These are phyloP conservation scores for Mentha longifolia DNA, from an alignment of 257 asterid genomes.

Conservation along the genomic window DNA sequence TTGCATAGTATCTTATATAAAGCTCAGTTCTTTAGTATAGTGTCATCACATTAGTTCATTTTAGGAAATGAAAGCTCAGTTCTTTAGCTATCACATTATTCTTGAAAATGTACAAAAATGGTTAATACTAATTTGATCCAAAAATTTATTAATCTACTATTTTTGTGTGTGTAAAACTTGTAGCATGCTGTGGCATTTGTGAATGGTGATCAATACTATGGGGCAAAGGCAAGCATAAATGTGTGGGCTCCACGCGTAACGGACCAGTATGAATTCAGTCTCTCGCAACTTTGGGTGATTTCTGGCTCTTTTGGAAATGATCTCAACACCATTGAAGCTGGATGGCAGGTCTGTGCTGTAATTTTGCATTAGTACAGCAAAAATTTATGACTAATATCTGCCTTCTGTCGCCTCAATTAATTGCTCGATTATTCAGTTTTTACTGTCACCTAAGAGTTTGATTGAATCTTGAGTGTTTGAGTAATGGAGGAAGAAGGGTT, in stretches of 20 bases:
- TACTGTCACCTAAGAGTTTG: background rate
- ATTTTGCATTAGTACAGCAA: background rate
- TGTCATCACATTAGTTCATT: background rate
- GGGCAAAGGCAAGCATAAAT: slow-evolving; percentile 91
- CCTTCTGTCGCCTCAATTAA: slow-evolving; percentile 17
- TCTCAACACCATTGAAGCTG: slow-evolving; percentile 98
- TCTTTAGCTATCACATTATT: background rate
- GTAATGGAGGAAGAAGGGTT: background rate
- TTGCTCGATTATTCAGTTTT: background rate
- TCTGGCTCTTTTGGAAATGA: slow-evolving; percentile 92
- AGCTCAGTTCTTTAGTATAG: background rate
- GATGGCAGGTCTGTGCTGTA: slow-evolving; percentile 78
- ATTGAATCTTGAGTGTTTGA: background rate
- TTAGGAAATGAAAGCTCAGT: background rate
- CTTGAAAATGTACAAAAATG: slow-evolving; percentile 6
- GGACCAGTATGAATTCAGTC: slow-evolving; percentile 84
- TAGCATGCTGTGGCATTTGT: slow-evolving; percentile 97
- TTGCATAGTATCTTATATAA: background rate
- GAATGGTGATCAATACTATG: slow-evolving; percentile 81
- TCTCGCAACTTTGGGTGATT: slow-evolving; percentile 89
- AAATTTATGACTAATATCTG: slow-evolving; percentile 22
- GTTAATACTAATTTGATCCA: background rate
- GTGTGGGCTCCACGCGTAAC: slow-evolving; percentile 93
- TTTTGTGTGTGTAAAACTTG: background rate
- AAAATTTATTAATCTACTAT: background rate